These are phyloP conservation scores for Aethionema arabicum DNA, from an alignment of 345 rosid species.

Conservation along the genomic window DNA sequence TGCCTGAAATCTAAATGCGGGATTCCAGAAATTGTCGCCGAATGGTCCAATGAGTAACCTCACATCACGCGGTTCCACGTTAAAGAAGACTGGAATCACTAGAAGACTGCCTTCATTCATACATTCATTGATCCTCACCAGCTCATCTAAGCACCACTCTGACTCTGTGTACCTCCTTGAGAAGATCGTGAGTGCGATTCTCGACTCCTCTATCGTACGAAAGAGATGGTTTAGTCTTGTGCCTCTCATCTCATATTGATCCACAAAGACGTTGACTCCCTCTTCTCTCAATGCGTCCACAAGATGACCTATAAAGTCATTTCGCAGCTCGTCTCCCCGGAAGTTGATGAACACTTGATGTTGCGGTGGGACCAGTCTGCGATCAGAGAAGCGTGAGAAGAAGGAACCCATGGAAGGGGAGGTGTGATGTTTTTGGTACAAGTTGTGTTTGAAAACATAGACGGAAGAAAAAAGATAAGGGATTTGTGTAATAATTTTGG, in stretches of 20 bases:
- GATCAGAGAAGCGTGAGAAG: neutral
- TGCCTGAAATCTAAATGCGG: no score
- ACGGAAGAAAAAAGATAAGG: no score
- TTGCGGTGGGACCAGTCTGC: neutral
- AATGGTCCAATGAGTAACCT: no score
- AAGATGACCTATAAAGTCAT: constrained; percentile 17
- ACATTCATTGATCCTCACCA: constrained; percentile 19
- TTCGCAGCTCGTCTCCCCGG: constrained; percentile 26
- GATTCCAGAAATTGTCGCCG: no score
- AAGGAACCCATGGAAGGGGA: constrained; percentile 12
- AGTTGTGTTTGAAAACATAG: no score
- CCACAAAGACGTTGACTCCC: constrained; percentile 24
- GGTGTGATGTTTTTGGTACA: no score
- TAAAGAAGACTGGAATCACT: neutral
- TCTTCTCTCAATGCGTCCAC: constrained; percentile 18
- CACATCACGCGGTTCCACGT: no score
- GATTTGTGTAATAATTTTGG: no score
- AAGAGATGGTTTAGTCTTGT: constrained; percentile 22
- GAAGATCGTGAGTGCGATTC: constrained; percentile 19
- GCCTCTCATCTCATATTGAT: constrained; percentile 16
- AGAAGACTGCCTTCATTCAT: constrained; percentile 16
- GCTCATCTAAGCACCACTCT: constrained; percentile 25
- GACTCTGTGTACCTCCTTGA: constrained; percentile 24
- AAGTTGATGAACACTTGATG: constrained; percentile 27
- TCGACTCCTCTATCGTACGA: constrained; percentile 20